Base-by-base conservation (phyloP, 352 stramenopile genomes). In the Phytopythium boreale region DNA sequence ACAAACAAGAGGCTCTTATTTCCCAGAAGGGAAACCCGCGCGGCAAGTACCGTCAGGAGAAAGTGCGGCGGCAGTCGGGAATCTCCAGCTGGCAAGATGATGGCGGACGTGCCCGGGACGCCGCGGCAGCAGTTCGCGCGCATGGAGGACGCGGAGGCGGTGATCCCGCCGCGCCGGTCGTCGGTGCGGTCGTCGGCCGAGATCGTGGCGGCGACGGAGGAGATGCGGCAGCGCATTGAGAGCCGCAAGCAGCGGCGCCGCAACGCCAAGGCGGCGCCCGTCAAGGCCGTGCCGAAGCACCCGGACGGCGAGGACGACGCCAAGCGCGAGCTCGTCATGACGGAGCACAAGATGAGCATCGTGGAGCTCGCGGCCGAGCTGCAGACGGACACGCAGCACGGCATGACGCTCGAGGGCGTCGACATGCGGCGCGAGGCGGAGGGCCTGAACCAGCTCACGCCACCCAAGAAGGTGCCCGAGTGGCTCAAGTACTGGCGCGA, bases 161-260 rank as follows among this genome's bases (percentile, higher is more conserved):
- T 69, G 61, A 24, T 52, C n/a, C 56, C 56, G 1, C 56, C 10
- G 39, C 72, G 69, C 15, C 72, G 71, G 20, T 74, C 74, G 59
- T 76, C 63, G 37, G 67, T 82, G 64, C 76, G 76, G 26, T 85
- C 76, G 72, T 85, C 74, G 39, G 77, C 74, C 31, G 77, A 85
- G 61, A 85, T 85, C 67, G 74, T 86, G 60, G 77, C 72, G 12
- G 74, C 72, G 41, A 82, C 75, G 29, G 77, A 63, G 22, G 77
- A 86, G 64, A 86, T 86, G 75, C 77, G 77, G 27, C 77, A 86
- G 55, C 77, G 77, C 57, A 80, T 86, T 39, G 75, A 86, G 64
- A 80, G 72, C 56, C 75, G 75, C 51, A 80, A 79, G 53, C 41
- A 61, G 27, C 69, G 69, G n/a, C 71, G 71, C 19, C 64, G 66